Base-by-base conservation (phyloP, 2,329 filamentous ascomycete species). In the Plectosphaerella plurivora region DNA sequence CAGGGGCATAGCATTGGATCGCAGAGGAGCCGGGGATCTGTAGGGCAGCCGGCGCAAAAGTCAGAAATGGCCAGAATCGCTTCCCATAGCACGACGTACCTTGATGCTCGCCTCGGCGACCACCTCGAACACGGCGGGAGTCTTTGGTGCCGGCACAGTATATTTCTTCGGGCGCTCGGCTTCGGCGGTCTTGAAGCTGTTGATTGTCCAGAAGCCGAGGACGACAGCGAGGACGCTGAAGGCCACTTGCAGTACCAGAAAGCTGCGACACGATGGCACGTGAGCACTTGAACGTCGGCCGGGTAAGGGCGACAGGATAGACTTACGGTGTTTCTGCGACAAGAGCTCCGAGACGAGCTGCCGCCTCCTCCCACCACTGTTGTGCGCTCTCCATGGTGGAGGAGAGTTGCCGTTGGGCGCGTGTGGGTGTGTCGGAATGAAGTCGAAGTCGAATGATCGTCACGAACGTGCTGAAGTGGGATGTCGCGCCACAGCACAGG, bases 1-100 rank as follows among this genome's bases (percentile, higher is more conserved):
- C 93, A 2, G 94, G 94, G 44, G 88, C 88, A 68, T 94, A 94
- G 72, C 90, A 95, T 71, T 90, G 88, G 55, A 95, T 86, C 8
- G 84, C 80, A 1, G 81, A 79, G 39, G 83, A 84, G 15, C 83
- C 84, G 1, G 82, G 66, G n/a, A 82, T 67, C 78, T 83, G 54
- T 14, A 22, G 22, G 22, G 22, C 22, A 22, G 25, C n/a, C 5
- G 50, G 36, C 14, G 5, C 16, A 9, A 22, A 16, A 18, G 37
- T 53, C 7, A 55, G 50, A 5, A 33, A 33, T 10, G 3, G 28
- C 28, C 3, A 33, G 28, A 33, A 18, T 24, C 22, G 16, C 11
- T 25, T 41, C 16, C n/a, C 2, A 45, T 20, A 8, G 4, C 20
- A 8, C 22, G 15, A 4, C 58, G 18, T 61, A 81, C 77, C 71